Conservation (phyloP, 2,329 filamentous ascomycete genomes). For the Pyrenochaeta sp. region DNA sequence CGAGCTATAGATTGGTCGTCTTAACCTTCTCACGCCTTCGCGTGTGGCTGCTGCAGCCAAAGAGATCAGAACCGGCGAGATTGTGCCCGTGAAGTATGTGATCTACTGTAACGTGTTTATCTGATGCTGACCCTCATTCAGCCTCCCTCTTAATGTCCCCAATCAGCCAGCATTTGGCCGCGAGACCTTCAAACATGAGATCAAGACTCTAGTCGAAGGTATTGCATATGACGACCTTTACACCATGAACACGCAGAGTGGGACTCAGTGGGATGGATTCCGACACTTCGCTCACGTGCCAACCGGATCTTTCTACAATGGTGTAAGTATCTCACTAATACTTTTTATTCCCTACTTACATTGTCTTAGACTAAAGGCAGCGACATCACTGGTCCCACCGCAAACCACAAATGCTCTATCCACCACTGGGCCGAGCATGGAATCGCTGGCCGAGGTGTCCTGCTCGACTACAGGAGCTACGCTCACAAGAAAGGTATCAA, state of each 20-base stretch:
- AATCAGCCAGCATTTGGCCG: conserved; percentile 63
- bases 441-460: conserved; percentile 54
- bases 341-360: neutral
- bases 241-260: conserved; percentile 54
- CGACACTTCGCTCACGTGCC: conserved; percentile 54
- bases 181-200: conserved; percentile 63
- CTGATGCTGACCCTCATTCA: conserved; percentile 27
- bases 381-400: conserved; percentile 51
- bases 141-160: conserved; percentile 62
- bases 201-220: conserved; percentile 54
- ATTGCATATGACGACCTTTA: conserved; percentile 55
- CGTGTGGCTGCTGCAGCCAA: conserved; percentile 62
- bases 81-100: conserved; percentile 62
- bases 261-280: conserved; percentile 58
- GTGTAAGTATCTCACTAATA: conserved; percentile 23
- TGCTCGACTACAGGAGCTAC: conserved; percentile 56
- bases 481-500: conserved; percentile 53
- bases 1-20: conserved; percentile 53
- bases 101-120: neutral
- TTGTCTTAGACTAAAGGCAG: conserved; percentile 46
- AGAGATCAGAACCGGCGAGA: conserved; percentile 65
- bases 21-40: conserved; percentile 65
- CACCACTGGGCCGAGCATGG: conserved; percentile 57
- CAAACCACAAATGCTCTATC: conserved; percentile 56
- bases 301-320: conserved; percentile 54